Conservation (phyloP, 192 early-diverging fungal species). For the Irineochytrium annulatum region DNA sequence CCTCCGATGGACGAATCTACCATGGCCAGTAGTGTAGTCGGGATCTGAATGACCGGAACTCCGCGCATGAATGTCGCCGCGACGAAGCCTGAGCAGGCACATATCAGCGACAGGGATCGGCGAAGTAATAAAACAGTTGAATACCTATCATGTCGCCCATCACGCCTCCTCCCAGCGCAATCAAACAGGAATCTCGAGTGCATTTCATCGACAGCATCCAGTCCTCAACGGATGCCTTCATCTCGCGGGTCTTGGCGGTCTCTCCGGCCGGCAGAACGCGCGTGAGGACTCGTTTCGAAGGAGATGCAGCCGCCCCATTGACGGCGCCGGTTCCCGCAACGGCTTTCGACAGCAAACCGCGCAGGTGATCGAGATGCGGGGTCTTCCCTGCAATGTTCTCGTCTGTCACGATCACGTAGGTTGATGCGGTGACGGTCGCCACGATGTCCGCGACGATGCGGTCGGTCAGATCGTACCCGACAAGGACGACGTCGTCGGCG, state of each 20-base stretch:
- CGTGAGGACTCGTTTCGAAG: constrained; percentile 50
- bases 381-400: constrained; percentile 71
- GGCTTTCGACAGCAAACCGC: background rate
- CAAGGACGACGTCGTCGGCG: constrained; percentile 71
- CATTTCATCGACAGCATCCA: constrained; percentile 79
- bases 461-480: constrained; percentile 76
- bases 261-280: constrained; percentile 86
- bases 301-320: background rate
- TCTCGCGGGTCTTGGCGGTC: constrained; percentile 77
- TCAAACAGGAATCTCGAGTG: constrained; percentile 87
- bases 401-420: constrained; percentile 87
- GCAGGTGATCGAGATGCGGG: constrained; percentile 77
- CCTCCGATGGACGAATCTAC: constrained; percentile 97
- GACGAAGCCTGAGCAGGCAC: constrained; percentile 60
- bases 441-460: constrained; percentile 74
- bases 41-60: constrained; percentile 88
- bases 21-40: constrained; percentile 94
- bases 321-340: no score
- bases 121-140: constrained; percentile 8
- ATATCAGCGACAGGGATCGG: background rate
- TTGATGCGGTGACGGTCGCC: constrained; percentile 62
- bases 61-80: constrained; percentile 99
- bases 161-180: constrained; percentile 95
- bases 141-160: constrained; percentile 90
- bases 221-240: constrained; percentile 87